These are phyloP conservation scores for Aurifilum marmelostoma DNA, from an alignment of 2,329 filamentous ascomycete species.

Conservation along the genomic window DNA sequence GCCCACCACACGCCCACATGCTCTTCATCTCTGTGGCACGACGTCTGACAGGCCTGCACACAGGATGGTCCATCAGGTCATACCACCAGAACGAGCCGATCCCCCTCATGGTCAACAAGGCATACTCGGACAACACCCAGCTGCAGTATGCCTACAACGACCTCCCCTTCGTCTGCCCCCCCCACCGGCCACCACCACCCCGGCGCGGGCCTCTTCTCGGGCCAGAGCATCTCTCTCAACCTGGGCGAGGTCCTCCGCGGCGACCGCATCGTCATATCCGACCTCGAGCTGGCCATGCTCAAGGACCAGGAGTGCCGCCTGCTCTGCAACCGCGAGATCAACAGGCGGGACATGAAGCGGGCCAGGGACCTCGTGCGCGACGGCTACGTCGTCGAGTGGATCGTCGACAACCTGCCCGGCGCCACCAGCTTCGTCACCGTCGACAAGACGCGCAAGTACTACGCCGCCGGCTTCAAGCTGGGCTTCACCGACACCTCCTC, in stretches of 20 bases:
- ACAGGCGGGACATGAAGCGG: constrained; percentile 65
- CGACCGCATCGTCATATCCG: constrained; percentile 82
- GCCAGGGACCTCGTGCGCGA: constrained; percentile 74
- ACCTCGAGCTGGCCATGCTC: constrained; percentile 79
- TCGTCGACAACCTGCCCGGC: constrained; percentile 87
- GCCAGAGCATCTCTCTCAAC: constrained; percentile 79
- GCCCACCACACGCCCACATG: neutral
- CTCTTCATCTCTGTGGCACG: neutral
- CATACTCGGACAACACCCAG: constrained; percentile 86
- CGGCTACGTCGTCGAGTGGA: constrained; percentile 90
- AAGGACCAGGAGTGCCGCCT: constrained; percentile 73
- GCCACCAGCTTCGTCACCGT: constrained; percentile 87
- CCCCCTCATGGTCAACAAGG: constrained; percentile 88
- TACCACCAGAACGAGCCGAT: constrained; percentile 78
- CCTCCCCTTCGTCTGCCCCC: constrained; percentile 83
- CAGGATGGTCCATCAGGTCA: constrained; percentile 80
- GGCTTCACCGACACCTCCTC: constrained; percentile 72
- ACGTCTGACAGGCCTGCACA: constrained; percentile 19
- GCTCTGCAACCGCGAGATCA: constrained; percentile 71
- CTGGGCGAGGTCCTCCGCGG: constrained; percentile 86
- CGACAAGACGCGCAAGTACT: constrained; percentile 84
- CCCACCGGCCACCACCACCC: constrained; percentile 69
- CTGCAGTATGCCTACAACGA: constrained; percentile 92
- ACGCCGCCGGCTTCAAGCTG: constrained; percentile 86
- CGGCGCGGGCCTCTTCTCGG: constrained; percentile 71